Base-by-base conservation (phyloP, 2,329 filamentous ascomycete species). In the Monilinia fructicola region DNA sequence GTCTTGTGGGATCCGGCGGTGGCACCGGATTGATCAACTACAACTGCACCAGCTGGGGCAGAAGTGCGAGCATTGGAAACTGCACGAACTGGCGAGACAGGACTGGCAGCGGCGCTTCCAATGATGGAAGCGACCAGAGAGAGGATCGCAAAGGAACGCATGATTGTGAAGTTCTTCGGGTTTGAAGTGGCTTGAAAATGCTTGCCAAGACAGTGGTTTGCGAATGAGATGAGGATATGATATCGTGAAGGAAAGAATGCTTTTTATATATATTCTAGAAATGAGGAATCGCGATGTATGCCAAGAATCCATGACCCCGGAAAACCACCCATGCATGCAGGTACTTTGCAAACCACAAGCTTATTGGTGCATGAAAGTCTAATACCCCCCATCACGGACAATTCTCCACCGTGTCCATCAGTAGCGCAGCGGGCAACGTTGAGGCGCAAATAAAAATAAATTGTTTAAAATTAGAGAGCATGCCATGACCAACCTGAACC, bases 41-140 rank as follows among this genome's bases (percentile, higher is more conserved):
- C 76, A 21, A 84, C 76, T 53, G 81, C 80, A 26, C 81, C 81
- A 16, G 75, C 66, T 10, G 82, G 82, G 21, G 81, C 76, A 23
- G 77, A 75, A 3, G 79, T 81, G 46, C 80, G 76, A 23, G 12
- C 42, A 26, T 59, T 46, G 4, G 18, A 10, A 48, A 38, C 11
- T n/a, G 31, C 31, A 35, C 31, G 31, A 35, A 35, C 31, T 7
- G 31, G 5, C 31, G 54, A n/a, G 38, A 35, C 16, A 38, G 62
- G 62, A 26, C 40, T 46, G 23, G 62, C 62, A 48, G 40, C 50
- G 31, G 40, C 53, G 23, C 62, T 40, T 48, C 26, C 62, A 35
- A 65, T 53, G 16, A 55, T 38, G 23, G 54, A 56, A 48, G 53
- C 62, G 26, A 55, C 53, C n/a, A 65, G 21, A 16, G 53, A 56